Base-by-base conservation (phyloP, 1,284 basidiomycete genomes). In the Athelia psychrophila region DNA sequence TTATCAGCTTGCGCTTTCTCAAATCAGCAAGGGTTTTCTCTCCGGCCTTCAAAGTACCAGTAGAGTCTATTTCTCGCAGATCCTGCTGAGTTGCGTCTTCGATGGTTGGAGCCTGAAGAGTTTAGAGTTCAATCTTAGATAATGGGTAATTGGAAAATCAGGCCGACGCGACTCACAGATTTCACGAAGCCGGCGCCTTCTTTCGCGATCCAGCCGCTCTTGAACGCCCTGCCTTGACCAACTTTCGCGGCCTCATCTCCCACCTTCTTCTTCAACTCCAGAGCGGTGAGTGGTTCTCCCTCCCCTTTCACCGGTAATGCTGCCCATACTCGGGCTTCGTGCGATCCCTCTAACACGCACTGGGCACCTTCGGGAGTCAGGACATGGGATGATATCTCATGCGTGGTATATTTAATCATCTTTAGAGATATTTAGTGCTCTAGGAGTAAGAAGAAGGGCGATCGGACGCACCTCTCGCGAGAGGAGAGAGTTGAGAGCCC, bases 151-250 rank as follows among this genome's bases (percentile, higher is more conserved):
- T n/a, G n/a, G n/a, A n/a, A n/a, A n/a, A n/a, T n/a, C n/a, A n/a
- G n/a, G n/a, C n/a, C n/a, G n/a, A 35, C n/a, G n/a, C 12, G 50
- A 79, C 91, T 60, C 51, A 95, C 93, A 54, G 87, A 75, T 71
- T 90, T 89, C 50, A 98, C 85, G 55, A 98, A 85, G 19, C 93
- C 92, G 58, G 85, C 82, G 3, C 91, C 92, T 58, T 96, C 91
- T 71, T 98, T 98, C 25, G 79, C 81, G 58, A 98, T 94, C 95
- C 97, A 99, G 59, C 91, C 93, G 65, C 92, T 96, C 75, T 95
- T 97, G 82, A 99, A 98, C 20, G 96, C 97, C 57, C 91, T 84
- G 24, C 89, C 88, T 71, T 99, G 97, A 2, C 97, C 97, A 56
- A 90, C 81, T 74, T 95, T 96, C 18, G 91, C 85, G 4, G 83